Conservation (phyloP, 768 basidiomycete genomes). For the Harrya chromipes region DNA sequence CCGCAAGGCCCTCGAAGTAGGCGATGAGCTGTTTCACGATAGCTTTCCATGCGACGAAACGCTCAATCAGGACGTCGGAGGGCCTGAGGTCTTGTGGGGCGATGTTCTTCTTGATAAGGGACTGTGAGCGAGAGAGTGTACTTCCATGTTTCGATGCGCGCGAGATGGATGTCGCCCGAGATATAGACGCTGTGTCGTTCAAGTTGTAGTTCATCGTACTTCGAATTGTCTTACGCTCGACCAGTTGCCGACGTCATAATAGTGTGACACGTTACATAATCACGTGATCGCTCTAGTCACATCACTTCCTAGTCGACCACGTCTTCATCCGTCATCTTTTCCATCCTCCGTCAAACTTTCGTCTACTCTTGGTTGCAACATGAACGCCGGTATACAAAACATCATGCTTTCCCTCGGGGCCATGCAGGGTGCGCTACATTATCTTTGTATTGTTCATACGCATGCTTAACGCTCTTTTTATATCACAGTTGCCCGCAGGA, state of each 20-base stretch:
- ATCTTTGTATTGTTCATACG: neutral
- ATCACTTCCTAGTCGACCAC: no score
- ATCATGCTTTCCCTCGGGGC: conserved; percentile 87
- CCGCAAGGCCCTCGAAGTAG: conserved; percentile 65
- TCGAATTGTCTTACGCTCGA: neutral
- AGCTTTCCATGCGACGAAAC: conserved; percentile 91
- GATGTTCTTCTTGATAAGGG: conserved; percentile 92
- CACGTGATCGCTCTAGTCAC: neutral
- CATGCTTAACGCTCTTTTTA: neutral
- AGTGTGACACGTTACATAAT: conserved; percentile 16
- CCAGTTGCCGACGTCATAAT: conserved; percentile 22
- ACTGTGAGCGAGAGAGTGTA: conserved; percentile 74
- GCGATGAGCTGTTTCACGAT: conserved; percentile 95
- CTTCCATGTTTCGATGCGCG: conserved; percentile 63
- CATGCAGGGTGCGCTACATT: conserved; percentile 68
- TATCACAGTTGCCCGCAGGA: conserved; percentile 75
- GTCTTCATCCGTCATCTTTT: neutral
- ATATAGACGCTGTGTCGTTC: conserved; percentile 52
- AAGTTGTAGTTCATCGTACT: conserved; percentile 33
- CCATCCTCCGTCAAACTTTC: conserved; percentile 8
- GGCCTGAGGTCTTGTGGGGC: conserved; percentile 87
- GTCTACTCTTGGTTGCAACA: conserved; percentile 33
- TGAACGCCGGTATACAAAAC: conserved; percentile 78
- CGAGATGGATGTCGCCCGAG: conserved; percentile 71
- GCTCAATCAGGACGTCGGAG: conserved; percentile 94